Percentiles rank a stretch among this genome's conserved stretches.
phyloP scores from a whole-genome alignment of 2,329 filamentous ascomycete genomes.

The Fusarium sp. region DNA sequence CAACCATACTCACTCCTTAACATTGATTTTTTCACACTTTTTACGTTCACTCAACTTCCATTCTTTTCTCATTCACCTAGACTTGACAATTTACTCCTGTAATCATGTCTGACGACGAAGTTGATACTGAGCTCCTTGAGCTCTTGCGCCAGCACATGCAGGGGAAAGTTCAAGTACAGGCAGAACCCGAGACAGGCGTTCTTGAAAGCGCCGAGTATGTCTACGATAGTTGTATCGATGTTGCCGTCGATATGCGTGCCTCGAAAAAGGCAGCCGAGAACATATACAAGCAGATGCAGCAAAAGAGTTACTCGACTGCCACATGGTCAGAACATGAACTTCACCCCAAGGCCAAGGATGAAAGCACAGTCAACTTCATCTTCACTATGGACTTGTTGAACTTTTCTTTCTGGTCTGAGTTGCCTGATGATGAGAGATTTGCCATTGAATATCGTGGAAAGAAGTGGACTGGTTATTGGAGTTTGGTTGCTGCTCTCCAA shows the following conservation, averaged over 20 bases:
- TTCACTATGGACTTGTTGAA: conserved; percentile 98
- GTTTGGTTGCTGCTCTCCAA: conserved; percentile 86
- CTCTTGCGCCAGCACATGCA: conserved; percentile 84
- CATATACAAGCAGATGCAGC: conserved; percentile 85
- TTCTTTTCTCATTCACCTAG: neutral
- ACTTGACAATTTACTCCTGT: neutral
- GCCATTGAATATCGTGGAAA: conserved; percentile 83
- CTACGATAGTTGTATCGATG: conserved; percentile 92
- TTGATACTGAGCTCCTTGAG: conserved; percentile 86
- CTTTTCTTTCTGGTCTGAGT: conserved; percentile 94
- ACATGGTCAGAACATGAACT: conserved; percentile 91
- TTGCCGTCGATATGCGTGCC: conserved; percentile 84
- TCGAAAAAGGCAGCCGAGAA: conserved; percentile 84
- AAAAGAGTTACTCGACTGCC: conserved; percentile 83
- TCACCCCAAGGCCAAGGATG: conserved; percentile 85
- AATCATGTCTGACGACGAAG: conserved; percentile 89
- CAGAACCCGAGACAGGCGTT: conserved; percentile 81
- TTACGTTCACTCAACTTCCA: conserved; percentile 1
- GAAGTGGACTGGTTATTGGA: conserved; percentile 95
- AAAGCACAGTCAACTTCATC: conserved; percentile 86
- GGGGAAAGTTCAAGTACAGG: conserved; percentile 64
- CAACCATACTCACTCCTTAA: conserved; percentile 25
- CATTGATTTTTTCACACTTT: conserved; percentile 1
- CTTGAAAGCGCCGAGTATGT: conserved; percentile 85
- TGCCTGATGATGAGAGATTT: conserved; percentile 77